These are phyloP conservation scores for Sugiyamaella novakii DNA, from an alignment of 1,139 yeast genomes.

Conservation along the genomic window DNA sequence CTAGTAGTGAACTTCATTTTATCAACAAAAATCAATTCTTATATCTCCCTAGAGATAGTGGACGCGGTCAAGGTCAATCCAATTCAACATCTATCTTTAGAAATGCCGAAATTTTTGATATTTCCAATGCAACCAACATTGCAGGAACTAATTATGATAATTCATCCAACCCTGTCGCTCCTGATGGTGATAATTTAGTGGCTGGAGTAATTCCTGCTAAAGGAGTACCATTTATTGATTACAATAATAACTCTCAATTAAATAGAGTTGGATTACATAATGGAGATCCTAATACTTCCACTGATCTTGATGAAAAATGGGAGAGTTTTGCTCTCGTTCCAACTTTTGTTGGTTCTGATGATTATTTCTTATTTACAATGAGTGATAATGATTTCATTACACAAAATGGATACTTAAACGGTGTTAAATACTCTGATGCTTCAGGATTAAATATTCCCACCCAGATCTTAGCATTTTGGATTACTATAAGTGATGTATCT, in stretches of 20 bases:
- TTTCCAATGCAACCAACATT: constrained; percentile 26
- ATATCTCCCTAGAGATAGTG: constrained; percentile 26
- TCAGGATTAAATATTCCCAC: constrained; percentile 27
- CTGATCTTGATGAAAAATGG: constrained; percentile 28
- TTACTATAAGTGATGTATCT: constrained; percentile 22
- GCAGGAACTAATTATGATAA: constrained; percentile 24
- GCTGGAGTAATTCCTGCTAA: constrained; percentile 21
- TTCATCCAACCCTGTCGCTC: constrained; percentile 24
- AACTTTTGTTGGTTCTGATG: constrained; percentile 22
- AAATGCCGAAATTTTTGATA: constrained; percentile 24
- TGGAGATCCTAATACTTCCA: constrained; percentile 23
- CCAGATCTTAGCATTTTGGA: constrained; percentile 27
- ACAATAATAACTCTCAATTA: constrained; percentile 23
- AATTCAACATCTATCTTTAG: constrained; percentile 24
- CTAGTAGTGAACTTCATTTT: constrained; percentile 26
- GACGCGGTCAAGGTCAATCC: constrained; percentile 23
- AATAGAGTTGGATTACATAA: constrained; percentile 27
- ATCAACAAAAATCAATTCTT: constrained; percentile 24
- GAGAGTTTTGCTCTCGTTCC: constrained; percentile 28
- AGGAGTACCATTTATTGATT: constrained; percentile 24
- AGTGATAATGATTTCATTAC: constrained; percentile 31
- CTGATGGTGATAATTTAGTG: constrained; percentile 24
- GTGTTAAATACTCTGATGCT: constrained; percentile 22
- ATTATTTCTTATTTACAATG: constrained; percentile 27
- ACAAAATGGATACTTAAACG: constrained; percentile 25